Evolutionary conservation across 768 basidiomycete species (phyloP), one percentile per base, ranked within the genome.

Genomic region (Russula ochroleuca): DNA sequence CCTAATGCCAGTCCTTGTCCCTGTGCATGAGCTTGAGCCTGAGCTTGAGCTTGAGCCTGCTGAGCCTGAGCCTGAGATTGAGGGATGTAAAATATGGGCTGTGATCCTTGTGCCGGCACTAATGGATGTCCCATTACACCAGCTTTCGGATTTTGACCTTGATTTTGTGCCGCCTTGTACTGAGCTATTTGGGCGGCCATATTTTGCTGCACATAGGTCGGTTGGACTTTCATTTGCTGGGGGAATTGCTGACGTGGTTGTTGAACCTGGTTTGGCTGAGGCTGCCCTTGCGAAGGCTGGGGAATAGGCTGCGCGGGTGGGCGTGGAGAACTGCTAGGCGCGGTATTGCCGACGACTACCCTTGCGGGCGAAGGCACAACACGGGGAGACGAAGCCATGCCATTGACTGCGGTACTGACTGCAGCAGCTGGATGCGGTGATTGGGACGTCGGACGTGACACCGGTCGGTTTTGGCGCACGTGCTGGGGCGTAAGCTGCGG

Each of bases 271-370:
- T 28, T 41, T 35, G 63, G 76, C 13, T 78, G 78, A 8, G 76
- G 68, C 1, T 74, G 70, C 38, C 76, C 73, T 64, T 75, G 75
- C 5, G 70, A 67, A 25, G 72, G 72, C 38, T 74, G 76, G 43
- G 72, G 74, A 7, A 74, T 71, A 0, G 75, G 74, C 59, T 77
- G 77, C 17, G 75, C 67, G 37, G 59, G 53, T 5, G 75, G 62
- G 31, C 57, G 65, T 25, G 61, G 65, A 2, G 62, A 66, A 35
- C 17, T 57, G 28, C 23, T 43, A 10, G 75, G 70, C 11, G 76
- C 73, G 51, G 77, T 73, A 17, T 55, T 50, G 75, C 61, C 69
- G 75, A 10, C 71, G 72, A 55, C 72, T 68, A 45, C 73, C 72
- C 37, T 73, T 69, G 54, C 77, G 76, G 64, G 62, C 19, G 64